Base-by-base conservation (phyloP, 1,284 basidiomycete species). In the Puccinia hordei region DNA sequence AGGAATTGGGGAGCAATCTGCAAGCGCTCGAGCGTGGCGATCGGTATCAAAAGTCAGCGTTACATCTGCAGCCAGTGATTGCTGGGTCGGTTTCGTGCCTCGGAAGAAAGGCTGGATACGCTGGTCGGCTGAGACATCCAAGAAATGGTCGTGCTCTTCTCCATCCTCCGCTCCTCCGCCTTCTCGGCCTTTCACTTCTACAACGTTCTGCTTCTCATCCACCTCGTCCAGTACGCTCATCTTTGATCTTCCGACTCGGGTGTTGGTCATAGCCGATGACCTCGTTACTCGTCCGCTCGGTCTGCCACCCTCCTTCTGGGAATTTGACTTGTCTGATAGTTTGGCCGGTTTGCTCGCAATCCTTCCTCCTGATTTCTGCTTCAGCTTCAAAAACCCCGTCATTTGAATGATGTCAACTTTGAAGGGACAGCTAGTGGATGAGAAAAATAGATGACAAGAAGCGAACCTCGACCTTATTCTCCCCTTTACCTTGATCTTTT, bases 71-170 rank as follows among this genome's bases (percentile, higher is more conserved):
- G 35, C 72, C 19, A 73, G 35, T 8, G 72, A 73, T 73, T 73
- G 72, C 38, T 59, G 72, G 38, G 72, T 73, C 2, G 72, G 72
- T 22, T 59, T 73, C 22, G 53, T 55, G 55, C 1, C n/a, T 55
- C 53, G 59, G 38, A 44, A 41, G 53, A 59, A 33, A 9, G 72
- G 72, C 22, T 57, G 55, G 35, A 73, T 73, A 3, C 38, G 53
- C n/a, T 59, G 72, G 35, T 73, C 72, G n/a, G 72, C 72, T 10
- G 72, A 73, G 24, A 73, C 72, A 59, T 73, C 72, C 53, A 73
- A 59, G 72, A 73, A 73, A 27, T 44, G 17, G 6, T 73, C 69
- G 27, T 57, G 5, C 2, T 59, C 33, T 5, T 73, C 72, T 55
- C 3, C 33, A 73, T 73, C 53, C 46, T 55, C 27, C 24, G 10